These are phyloP conservation scores for Linderina pennispora DNA, from an alignment of 192 early-diverging fungal species.

Conservation along the genomic window DNA sequence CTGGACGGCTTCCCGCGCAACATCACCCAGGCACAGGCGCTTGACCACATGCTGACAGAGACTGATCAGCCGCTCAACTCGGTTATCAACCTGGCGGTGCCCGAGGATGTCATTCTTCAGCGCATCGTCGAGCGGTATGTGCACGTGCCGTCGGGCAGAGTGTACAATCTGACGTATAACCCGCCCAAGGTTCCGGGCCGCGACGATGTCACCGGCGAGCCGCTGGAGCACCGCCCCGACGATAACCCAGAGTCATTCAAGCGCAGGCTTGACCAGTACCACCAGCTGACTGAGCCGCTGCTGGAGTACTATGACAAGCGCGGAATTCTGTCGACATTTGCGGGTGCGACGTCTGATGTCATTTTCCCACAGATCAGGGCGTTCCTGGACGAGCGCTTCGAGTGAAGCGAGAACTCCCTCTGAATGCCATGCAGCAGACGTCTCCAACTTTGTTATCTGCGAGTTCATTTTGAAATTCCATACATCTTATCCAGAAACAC, in stretches of 20 bases:
- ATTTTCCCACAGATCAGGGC: constrained; percentile 81
- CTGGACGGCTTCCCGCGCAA: constrained; percentile 93
- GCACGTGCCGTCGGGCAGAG: constrained; percentile 83
- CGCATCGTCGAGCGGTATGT: constrained; percentile 95
- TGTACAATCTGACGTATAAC: constrained; percentile 92
- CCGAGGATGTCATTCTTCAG: constrained; percentile 81
- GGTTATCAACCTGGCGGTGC: constrained; percentile 88
- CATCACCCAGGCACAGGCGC: constrained; percentile 66
- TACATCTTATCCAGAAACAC: too few species aligned
- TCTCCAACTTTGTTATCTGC: too few species aligned
- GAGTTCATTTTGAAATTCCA: too few species aligned
- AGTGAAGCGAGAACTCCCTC: constrained; percentile 1
- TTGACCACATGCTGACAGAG: constrained; percentile 50
- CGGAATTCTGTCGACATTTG: constrained; percentile 61
- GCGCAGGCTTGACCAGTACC: constrained; percentile 70
- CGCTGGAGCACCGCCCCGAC: constrained; percentile 77
- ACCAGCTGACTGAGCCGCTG: constrained; percentile 72
- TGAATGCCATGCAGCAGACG: too few species aligned
- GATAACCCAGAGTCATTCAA: constrained; percentile 83
- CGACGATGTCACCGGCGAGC: constrained; percentile 95
- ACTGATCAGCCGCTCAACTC: constrained; percentile 64
- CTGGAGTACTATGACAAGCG: constrained; percentile 71
- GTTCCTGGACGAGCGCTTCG: constrained; percentile 33
- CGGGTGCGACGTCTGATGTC: constrained; percentile 80
- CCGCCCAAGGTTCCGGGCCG: constrained; percentile 72